These are phyloP conservation scores for Microcos paniculata DNA, from an alignment of 345 rosid genomes.

Conservation along the genomic window DNA sequence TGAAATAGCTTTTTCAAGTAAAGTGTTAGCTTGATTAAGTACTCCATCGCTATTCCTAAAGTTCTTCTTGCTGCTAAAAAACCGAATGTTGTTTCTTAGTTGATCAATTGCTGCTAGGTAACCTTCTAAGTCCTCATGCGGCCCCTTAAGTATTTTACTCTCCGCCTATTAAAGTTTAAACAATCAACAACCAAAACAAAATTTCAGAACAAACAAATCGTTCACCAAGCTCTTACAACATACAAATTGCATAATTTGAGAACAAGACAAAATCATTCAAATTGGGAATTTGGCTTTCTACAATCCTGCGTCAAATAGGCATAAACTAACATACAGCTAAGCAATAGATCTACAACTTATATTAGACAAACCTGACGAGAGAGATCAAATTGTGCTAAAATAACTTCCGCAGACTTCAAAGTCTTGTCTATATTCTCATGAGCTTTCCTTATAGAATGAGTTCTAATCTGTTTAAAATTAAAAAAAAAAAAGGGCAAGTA, in stretches of 20 bases:
- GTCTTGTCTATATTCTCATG: constrained; percentile 96
- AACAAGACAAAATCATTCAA: background rate
- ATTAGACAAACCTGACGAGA: constrained; percentile 69
- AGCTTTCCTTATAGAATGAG: constrained; percentile 93
- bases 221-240: background rate
- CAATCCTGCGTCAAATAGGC: background rate
- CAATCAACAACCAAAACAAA: constrained; percentile 14
- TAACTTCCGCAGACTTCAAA: constrained; percentile 81
- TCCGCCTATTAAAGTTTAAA: constrained; percentile 67
- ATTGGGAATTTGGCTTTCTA: background rate
- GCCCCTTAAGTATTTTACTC: constrained; percentile 87
- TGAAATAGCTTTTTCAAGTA: constrained; percentile 88
- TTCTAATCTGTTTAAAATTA: constrained; percentile 65
- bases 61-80: constrained; percentile 67
- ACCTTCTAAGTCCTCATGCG: constrained; percentile 91
- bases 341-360: background rate
- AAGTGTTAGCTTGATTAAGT: constrained; percentile 62
- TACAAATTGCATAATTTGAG: background rate
- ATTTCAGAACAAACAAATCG: background rate
- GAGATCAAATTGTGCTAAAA: constrained; percentile 76
- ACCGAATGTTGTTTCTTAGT: constrained; percentile 67
- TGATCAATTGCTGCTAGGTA: constrained; percentile 89
- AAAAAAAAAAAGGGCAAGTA: constrained; percentile 25
- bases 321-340: background rate
- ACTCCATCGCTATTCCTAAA: constrained; percentile 72